Conservation (phyloP, 306 rosid species). For the Fragaria ananassa region DNA sequence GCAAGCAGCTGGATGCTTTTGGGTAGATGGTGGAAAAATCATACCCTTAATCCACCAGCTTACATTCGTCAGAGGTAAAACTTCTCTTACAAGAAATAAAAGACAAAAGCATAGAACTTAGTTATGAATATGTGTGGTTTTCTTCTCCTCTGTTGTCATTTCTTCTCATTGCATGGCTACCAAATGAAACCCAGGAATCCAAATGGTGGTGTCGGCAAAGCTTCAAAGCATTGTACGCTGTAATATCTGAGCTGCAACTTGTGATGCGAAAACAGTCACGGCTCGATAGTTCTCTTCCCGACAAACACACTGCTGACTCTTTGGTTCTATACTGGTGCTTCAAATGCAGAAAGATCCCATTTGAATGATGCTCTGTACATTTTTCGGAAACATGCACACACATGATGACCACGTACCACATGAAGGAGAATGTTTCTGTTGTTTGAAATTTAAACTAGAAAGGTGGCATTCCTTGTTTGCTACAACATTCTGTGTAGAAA, state of each 20-base stretch:
- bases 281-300: not conserved
- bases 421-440: conserved; percentile 3
- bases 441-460: conserved; percentile 6
- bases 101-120: not conserved
- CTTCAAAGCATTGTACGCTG: not conserved
- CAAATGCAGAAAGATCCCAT: conserved; percentile 16
- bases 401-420: conserved; percentile 14
- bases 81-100: not conserved
- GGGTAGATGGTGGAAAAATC: conserved; percentile 37
- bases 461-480: conserved; percentile 25
- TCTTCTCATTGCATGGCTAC: conserved; percentile 14
- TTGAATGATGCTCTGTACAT: conserved; percentile 25
- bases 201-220: conserved; percentile 21
- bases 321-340: not conserved
- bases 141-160: no score
- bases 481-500: conserved; percentile 38
- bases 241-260: not conserved
- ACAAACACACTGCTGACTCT: conserved; percentile 3
- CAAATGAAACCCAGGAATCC: conserved; percentile 23
- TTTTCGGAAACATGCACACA: conserved; percentile 14
- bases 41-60: conserved; percentile 25
- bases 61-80: conserved; percentile 20
- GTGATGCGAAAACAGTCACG: not conserved
- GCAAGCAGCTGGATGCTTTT: conserved; percentile 35
- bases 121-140: not conserved